These are phyloP conservation scores for Zhuliangozyma parablackwelliae DNA, from an alignment of 1,139 yeast genomes.

Conservation along the genomic window DNA sequence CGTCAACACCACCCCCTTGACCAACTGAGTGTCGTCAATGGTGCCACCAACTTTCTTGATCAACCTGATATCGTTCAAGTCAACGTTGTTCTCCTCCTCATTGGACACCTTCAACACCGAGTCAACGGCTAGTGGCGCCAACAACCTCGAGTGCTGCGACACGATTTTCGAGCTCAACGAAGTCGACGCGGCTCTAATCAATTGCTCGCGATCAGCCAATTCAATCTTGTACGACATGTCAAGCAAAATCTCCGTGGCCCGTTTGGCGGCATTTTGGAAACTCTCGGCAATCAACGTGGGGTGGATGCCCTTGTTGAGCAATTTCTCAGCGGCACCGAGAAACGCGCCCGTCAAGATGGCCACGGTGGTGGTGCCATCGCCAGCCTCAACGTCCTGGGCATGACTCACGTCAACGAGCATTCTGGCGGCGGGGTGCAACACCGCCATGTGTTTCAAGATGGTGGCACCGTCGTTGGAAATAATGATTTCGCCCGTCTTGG, in stretches of 20 bases:
- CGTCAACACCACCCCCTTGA: constrained; percentile 90
- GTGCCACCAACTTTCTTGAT: constrained; percentile 96
- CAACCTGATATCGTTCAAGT: constrained; percentile 79
- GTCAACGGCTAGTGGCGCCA: constrained; percentile 94
- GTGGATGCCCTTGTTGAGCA: constrained; percentile 86
- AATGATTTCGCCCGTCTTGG: constrained; percentile 86
- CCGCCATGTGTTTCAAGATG: constrained; percentile 94
- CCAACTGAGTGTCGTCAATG: constrained; percentile 89
- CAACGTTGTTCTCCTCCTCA: constrained; percentile 54
- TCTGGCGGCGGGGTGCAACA: constrained; percentile 95
- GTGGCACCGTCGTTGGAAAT: constrained; percentile 98
- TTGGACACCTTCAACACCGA: constrained; percentile 78
- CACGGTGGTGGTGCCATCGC: constrained; percentile 98
- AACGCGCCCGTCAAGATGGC: constrained; percentile 93
- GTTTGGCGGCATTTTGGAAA: constrained; percentile 85
- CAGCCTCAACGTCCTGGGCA: constrained; percentile 98
- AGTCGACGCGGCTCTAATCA: constrained; percentile 89
- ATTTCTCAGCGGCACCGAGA: constrained; percentile 88
- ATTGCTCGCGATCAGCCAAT: constrained; percentile 71
- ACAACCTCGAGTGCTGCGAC: constrained; percentile 76
- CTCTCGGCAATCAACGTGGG: constrained; percentile 94
- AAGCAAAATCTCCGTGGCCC: constrained; percentile 79
- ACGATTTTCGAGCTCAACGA: constrained; percentile 93
- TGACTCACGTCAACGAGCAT: constrained; percentile 97
- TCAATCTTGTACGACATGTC: constrained; percentile 82